A percentile compares a stretch with the other conserved stretches of the same genome.
These are phyloP conservation scores for Vaccinium vitisidaea DNA, from an alignment of 148 eudicot genomes.

Conservation along the genomic window DNA sequence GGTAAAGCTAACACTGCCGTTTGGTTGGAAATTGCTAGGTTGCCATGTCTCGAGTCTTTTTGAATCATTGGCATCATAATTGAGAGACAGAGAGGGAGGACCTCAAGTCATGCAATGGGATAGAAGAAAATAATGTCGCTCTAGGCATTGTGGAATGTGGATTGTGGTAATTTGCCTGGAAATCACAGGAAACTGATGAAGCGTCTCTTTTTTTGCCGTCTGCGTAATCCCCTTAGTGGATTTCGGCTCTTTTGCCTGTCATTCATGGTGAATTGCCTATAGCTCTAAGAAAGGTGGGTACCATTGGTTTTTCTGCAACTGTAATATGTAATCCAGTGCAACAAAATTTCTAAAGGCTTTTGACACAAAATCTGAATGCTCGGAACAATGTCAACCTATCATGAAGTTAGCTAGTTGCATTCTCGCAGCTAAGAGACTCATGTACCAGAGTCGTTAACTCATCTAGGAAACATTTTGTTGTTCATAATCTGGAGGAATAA, in stretches of 20 bases:
- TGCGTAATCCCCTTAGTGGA: background rate
- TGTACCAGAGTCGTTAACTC: no score
- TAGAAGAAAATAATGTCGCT: background rate
- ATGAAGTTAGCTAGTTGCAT: no score
- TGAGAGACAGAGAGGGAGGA: background rate
- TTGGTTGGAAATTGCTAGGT: background rate
- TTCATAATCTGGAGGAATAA: no score
- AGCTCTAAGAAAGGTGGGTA: background rate
- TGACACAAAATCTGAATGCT: no score
- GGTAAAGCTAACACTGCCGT: background rate
- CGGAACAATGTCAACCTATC: no score
- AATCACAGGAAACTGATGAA: background rate
- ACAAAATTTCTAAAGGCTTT: no score
- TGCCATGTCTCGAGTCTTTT: background rate
- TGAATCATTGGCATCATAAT: background rate
- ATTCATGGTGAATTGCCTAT: background rate
- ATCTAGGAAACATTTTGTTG: no score
- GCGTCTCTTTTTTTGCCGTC: background rate
- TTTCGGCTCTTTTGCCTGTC: background rate
- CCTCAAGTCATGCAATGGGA: no score
- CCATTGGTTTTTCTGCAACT: background rate
- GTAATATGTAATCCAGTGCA: no score
- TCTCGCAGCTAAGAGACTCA: no score
- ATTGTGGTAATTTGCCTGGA: no score
- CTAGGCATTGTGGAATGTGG: background rate